phyloP scores from a whole-genome alignment of 257 asterid genomes.

The Nyctanthes arbortristis region DNA sequence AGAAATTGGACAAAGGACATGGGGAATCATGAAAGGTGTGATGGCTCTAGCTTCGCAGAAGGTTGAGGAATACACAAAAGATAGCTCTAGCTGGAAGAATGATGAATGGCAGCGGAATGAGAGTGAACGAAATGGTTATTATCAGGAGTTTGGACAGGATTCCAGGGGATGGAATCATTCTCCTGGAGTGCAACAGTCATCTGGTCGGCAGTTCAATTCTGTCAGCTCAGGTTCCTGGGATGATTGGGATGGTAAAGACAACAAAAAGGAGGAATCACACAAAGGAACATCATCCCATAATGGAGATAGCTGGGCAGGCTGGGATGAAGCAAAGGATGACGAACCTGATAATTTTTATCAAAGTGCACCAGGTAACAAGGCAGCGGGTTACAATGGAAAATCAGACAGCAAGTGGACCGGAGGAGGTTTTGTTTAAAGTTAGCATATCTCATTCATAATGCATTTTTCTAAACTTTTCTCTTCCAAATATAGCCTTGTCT shows the following conservation, averaged over 20 bases:
- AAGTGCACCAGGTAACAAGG: neutral
- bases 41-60: slow-evolving; percentile 94
- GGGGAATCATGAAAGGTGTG: slow-evolving; percentile 94
- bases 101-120: slow-evolving; percentile 73
- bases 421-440: slow-evolving; percentile 32
- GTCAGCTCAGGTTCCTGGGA: slow-evolving; percentile 69
- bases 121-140: slow-evolving; percentile 47
- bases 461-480: slow-evolving; percentile 29
- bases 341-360: slow-evolving; percentile 33
- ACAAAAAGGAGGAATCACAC: slow-evolving; percentile 45
- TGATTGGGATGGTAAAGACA: slow-evolving; percentile 70
- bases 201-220: slow-evolving; percentile 44
- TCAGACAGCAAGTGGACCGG: neutral
- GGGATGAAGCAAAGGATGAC: slow-evolving; percentile 86
- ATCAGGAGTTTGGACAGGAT: slow-evolving; percentile 55
- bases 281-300: slow-evolving; percentile 44
- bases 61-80: slow-evolving; percentile 87
- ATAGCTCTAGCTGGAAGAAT: slow-evolving; percentile 49
- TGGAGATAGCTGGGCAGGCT: slow-evolving; percentile 88
- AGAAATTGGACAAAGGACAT: slow-evolving; percentile 85
- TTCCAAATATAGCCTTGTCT: slow-evolving; percentile 22
- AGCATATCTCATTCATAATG: slow-evolving; percentile 17
- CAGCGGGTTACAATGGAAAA: neutral
- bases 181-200: slow-evolving; percentile 42
- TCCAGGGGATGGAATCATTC: slow-evolving; percentile 66